Evolutionary conservation across 257 asterid genomes (phyloP).

Genomic region (Fraxinus quadrangulata): DNA sequence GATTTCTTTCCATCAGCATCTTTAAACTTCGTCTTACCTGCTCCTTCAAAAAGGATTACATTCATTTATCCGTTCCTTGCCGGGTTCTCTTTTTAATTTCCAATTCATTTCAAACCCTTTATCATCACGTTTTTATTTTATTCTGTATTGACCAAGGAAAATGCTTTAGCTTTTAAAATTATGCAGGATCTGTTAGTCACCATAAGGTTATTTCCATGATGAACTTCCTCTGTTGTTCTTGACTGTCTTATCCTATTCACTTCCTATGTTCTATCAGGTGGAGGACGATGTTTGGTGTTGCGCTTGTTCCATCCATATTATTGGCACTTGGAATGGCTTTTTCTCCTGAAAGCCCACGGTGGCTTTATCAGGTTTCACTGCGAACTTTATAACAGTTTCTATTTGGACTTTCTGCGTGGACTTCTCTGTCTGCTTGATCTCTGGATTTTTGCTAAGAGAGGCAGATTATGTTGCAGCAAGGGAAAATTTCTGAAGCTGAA

Average conservation of each 20-base stretch:
- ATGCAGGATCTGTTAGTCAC: background rate
- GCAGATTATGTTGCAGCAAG: slow-evolving; percentile 60
- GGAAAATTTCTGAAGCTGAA: slow-evolving; percentile 71
- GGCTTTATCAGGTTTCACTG: slow-evolving; percentile 78
- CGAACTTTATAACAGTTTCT: background rate
- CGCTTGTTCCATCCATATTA: slow-evolving; percentile 73
- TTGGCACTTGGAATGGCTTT: slow-evolving; percentile 90
- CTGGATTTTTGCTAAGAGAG: slow-evolving; percentile 22
- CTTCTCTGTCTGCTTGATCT: background rate
- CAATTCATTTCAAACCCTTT: background rate
- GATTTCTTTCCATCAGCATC: background rate
- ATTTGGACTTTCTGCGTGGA: background rate
- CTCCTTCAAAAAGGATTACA: slow-evolving; percentile 2
- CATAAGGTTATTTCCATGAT: background rate
- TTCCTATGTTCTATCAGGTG: slow-evolving; percentile 60
- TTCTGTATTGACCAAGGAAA: background rate
- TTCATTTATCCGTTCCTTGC: background rate
- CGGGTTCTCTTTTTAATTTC: background rate
- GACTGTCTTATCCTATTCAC: slow-evolving; percentile 5
- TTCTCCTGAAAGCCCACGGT: slow-evolving; percentile 97
- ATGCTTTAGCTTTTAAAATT: background rate
- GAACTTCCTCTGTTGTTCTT: slow-evolving; percentile 1
- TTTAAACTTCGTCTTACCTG: background rate
- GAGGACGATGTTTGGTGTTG: slow-evolving; percentile 93
- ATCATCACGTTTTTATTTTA: background rate